Evolutionary conservation across 495 filamentous ascomycete genomes (phyloP), one percentile per base, ranked within the genome.

Genomic region (Saxispiralis lemnorum): DNA sequence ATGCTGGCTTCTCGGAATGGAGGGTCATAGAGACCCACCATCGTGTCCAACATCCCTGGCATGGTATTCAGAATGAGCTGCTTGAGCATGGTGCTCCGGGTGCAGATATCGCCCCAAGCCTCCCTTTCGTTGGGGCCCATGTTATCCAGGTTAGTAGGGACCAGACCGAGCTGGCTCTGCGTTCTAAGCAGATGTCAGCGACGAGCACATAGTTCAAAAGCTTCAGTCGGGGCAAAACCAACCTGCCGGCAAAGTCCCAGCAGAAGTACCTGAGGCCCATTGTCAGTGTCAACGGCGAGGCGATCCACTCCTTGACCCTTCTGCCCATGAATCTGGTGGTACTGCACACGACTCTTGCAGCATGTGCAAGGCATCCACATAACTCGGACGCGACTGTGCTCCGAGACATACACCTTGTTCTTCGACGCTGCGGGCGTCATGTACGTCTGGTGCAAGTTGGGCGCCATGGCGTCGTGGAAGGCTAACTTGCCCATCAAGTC

Each of bases 221-320:
- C n/a, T n/a, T n/a, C n/a, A n/a, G n/a, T n/a, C n/a, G n/a, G n/a
- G n/a, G n/a, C n/a, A n/a, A n/a, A n/a, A n/a, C n/a, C n/a, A n/a
- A n/a, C n/a, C 54, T 48, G 1, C 53, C 55, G 1, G 56, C 53
- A 41, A 59, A 64, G 36, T 63, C 57, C 61, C 59, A 59, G n/a
- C n/a, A n/a, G n/a, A n/a, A n/a, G n/a, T n/a, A n/a, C n/a, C n/a
- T n/a, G n/a, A n/a, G n/a, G n/a, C n/a, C n/a, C n/a, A n/a, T n/a
- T n/a, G n/a, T n/a, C n/a, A n/a, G n/a, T n/a, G n/a, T n/a, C n/a
- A n/a, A n/a, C n/a, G n/a, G n/a, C n/a, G n/a, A n/a, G n/a, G n/a
- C n/a, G n/a, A n/a, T n/a, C n/a, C n/a, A n/a, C n/a, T n/a, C n/a
- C n/a, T n/a, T n/a, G n/a, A n/a, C n/a, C n/a, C n/a, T n/a, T n/a